Percentiles rank a stretch among this genome's conserved stretches.
phyloP scores from a whole-genome alignment of 2,329 filamentous ascomycete species.

The Aureobasidium uvarum region DNA sequence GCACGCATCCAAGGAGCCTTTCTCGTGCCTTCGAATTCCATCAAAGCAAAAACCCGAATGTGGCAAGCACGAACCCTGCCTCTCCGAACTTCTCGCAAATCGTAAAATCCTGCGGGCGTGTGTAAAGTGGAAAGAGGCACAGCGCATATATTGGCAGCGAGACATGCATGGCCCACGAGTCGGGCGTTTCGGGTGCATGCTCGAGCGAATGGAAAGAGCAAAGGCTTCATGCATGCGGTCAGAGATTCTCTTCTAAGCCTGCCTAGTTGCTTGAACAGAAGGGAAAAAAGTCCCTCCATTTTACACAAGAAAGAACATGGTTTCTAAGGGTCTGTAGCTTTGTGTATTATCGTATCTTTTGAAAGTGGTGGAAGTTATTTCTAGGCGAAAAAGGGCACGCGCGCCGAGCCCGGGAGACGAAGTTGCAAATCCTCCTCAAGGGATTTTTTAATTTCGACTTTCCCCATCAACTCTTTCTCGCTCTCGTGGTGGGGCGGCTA shows the following conservation, averaged over 20 bases:
- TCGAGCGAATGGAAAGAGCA: slow-evolving; percentile 11
- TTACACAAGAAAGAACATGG: not conserved
- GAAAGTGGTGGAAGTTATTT: not conserved
- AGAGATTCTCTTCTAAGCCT: not conserved
- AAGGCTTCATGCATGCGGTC: slow-evolving; percentile 7
- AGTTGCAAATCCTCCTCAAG: slow-evolving; percentile 7
- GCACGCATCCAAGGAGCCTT: not conserved
- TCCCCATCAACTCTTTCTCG: slow-evolving; percentile 2
- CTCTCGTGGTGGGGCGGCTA: slow-evolving; percentile 4
- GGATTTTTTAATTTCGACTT: slow-evolving; percentile 8
- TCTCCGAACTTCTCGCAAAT: not conserved
- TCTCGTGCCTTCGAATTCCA: not conserved
- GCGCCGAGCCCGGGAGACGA: not conserved
- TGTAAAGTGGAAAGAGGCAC: not conserved
- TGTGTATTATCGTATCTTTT: not conserved
- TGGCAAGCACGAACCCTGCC: not conserved
- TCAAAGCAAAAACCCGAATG: not conserved
- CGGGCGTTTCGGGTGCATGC: slow-evolving; percentile 18
- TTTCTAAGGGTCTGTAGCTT: not conserved
- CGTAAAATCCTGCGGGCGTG: not conserved
- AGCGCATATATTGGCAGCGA: slow-evolving; percentile 2
- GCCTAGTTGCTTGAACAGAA: not conserved
- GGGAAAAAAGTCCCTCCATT: not conserved
- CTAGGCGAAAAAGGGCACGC: not conserved
- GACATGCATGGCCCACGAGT: slow-evolving; percentile 7